Conservation (phyloP, 177 flowering plant genomes). For the Vitis hybrid region DNA sequence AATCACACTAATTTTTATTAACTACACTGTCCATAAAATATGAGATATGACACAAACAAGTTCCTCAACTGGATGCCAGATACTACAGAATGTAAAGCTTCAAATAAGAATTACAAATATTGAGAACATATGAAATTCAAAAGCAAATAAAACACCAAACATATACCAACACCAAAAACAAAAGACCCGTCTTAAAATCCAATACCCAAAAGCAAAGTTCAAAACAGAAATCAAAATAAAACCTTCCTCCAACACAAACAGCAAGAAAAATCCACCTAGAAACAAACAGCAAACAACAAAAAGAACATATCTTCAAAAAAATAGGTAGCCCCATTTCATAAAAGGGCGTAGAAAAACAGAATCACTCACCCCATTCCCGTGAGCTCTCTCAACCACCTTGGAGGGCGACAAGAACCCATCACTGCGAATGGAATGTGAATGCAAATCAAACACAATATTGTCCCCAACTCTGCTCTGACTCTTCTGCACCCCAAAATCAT, state of each 20-base stretch:
- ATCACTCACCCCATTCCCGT: slow-evolving; percentile 75
- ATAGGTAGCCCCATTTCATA: not conserved
- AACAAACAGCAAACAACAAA: not conserved
- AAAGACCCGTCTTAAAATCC: too few relatives aligned
- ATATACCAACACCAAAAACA: too few relatives aligned
- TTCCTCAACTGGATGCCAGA: too few relatives aligned
- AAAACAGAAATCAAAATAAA: too few relatives aligned
- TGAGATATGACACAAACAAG: too few relatives aligned
- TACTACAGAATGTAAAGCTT: too few relatives aligned
- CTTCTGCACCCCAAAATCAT: slow-evolving; percentile 50
- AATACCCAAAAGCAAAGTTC: too few relatives aligned
- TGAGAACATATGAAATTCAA: too few relatives aligned
- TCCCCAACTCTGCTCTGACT: slow-evolving; percentile 24
- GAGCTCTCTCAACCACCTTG: slow-evolving; percentile 87
- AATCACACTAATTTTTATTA: too few relatives aligned
- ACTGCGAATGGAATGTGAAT: slow-evolving; percentile 80
- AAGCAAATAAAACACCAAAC: too few relatives aligned
- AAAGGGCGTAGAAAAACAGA: not conserved
- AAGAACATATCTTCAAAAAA: not conserved
- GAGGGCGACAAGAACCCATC: slow-evolving; percentile 93
- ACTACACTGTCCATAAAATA: too few relatives aligned
- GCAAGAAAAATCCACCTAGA: not conserved
- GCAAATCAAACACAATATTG: slow-evolving; percentile 78
- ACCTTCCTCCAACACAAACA: not conserved
- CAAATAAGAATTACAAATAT: too few relatives aligned